A percentile compares a stretch with the other conserved stretches of the same genome.
These are phyloP conservation scores for Penicillium bialowiezense DNA, from an alignment of 495 filamentous ascomycete genomes.

Conservation along the genomic window DNA sequence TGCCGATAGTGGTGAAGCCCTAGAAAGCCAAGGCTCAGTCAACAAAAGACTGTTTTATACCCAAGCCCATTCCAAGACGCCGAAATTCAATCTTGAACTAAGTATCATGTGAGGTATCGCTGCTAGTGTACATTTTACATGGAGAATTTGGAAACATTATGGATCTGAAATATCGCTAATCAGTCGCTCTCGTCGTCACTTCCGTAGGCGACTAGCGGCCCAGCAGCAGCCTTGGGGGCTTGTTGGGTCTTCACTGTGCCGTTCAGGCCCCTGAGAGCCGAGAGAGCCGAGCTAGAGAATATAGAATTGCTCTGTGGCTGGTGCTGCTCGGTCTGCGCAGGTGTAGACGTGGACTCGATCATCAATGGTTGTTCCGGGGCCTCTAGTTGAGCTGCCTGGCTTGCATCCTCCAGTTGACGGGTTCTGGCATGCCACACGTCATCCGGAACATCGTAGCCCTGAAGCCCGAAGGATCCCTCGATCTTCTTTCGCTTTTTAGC, in stretches of 20 bases:
- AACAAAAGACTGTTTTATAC: too few species aligned
- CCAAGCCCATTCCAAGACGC: too few species aligned
- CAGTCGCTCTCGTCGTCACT: constrained; percentile 81
- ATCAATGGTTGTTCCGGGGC: constrained; percentile 42
- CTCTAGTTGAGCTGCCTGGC: constrained; percentile 38
- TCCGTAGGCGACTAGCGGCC: constrained; percentile 83
- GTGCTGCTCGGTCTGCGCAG: constrained; percentile 12
- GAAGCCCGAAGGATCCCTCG: constrained; percentile 82
- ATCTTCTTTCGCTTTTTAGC: constrained; percentile 84
- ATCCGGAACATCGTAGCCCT: constrained; percentile 92
- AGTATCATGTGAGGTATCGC: constrained; percentile 29
- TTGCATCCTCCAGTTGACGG: constrained; percentile 44
- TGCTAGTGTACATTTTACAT: constrained; percentile 34
- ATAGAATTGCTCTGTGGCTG: constrained; percentile 55
- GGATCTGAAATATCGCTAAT: background rate
- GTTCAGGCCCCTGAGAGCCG: constrained; percentile 59
- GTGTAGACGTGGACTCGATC: constrained; percentile 38
- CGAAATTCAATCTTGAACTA: too few species aligned
- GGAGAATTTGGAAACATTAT: constrained; percentile 14
- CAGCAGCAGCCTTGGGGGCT: constrained; percentile 36
- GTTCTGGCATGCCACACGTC: constrained; percentile 84
- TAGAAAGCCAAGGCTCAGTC: too few species aligned
- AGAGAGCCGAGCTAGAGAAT: constrained; percentile 75
- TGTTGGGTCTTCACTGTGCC: constrained; percentile 34
- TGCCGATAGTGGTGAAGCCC: too few species aligned